Percentiles rank a stretch among this genome's conserved stretches.
These are phyloP conservation scores for Lepidium aucheri DNA, from an alignment of 345 rosid species.

Conservation along the genomic window DNA sequence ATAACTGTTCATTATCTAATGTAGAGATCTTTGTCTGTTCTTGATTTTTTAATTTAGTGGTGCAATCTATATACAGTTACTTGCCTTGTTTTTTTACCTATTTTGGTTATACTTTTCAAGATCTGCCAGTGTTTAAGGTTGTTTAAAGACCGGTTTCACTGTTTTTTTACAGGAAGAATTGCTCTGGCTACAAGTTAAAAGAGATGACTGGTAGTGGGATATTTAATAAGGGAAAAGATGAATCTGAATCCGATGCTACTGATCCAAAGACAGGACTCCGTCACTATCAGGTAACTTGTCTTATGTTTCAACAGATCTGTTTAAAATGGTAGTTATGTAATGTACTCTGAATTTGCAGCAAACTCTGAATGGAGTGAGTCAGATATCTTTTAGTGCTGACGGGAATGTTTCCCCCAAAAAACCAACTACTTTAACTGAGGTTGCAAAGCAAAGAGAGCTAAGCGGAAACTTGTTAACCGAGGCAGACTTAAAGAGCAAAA, in stretches of 20 bases:
- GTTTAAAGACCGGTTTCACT: background rate
- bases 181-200: slow-evolving; percentile 74
- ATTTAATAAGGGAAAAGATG: slow-evolving; percentile 35
- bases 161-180: slow-evolving; percentile 46
- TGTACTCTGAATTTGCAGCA: slow-evolving; percentile 34
- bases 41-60: background rate
- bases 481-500: slow-evolving; percentile 47
- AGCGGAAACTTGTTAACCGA: slow-evolving; percentile 63
- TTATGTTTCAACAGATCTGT: background rate
- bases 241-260: slow-evolving; percentile 40
- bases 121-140: background rate
- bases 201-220: slow-evolving; percentile 92
- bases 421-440: slow-evolving; percentile 63
- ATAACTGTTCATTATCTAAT: slow-evolving; percentile 5
- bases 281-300: slow-evolving; percentile 50
- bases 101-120: background rate
- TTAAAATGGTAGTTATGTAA: background rate
- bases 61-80: background rate
- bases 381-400: slow-evolving; percentile 70
- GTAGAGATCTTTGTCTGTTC: background rate
- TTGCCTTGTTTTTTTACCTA: background rate
- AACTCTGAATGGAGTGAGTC: slow-evolving; percentile 68
- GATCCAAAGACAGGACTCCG: slow-evolving; percentile 53
- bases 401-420: slow-evolving; percentile 67
- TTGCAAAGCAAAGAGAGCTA: slow-evolving; percentile 78